Percentiles rank a stretch among this genome's conserved stretches.
These are phyloP conservation scores for Aspergillus fijiensis DNA, from an alignment of 2,329 filamentous ascomycete species.

Conservation along the genomic window DNA sequence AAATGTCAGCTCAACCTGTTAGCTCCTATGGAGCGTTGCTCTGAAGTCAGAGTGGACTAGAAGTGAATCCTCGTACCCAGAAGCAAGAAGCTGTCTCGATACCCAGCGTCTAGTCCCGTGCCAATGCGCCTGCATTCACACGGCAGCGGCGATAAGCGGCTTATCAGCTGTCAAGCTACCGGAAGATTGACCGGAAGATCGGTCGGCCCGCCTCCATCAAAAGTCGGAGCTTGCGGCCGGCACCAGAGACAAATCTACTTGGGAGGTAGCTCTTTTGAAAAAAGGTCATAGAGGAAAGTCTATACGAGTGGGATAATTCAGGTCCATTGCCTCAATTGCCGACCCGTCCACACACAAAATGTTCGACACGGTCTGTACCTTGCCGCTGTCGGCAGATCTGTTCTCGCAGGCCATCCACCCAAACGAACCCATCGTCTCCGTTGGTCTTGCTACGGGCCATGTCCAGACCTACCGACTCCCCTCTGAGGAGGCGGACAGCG, in stretches of 20 bases:
- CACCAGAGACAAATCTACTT: background rate
- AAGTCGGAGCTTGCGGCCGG: slow-evolving; percentile 5
- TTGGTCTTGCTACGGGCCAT: slow-evolving; percentile 80
- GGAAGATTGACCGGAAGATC: slow-evolving; percentile 21
- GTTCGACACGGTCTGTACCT: slow-evolving; percentile 89
- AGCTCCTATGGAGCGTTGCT: too few species aligned
- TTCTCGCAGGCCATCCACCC: slow-evolving; percentile 89
- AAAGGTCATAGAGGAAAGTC: slow-evolving; percentile 4
- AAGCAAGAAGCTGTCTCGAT: too few species aligned
- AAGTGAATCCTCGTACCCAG: too few species aligned
- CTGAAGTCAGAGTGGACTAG: too few species aligned
- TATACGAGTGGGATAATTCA: background rate
- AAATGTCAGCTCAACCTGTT: too few species aligned
- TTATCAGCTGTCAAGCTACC: background rate
- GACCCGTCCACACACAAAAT: slow-evolving; percentile 48
- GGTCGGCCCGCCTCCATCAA: slow-evolving; percentile 21
- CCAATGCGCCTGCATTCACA: too few species aligned
- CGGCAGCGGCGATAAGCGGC: background rate
- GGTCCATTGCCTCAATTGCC: slow-evolving; percentile 1
- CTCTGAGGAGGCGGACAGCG: slow-evolving; percentile 53
- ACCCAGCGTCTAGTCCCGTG: too few species aligned
- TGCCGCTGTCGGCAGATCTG: slow-evolving; percentile 81
- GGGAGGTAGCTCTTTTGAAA: background rate
- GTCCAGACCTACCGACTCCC: slow-evolving; percentile 79
- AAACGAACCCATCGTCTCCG: slow-evolving; percentile 75